These are phyloP conservation scores for Mycena chlorophos DNA, from an alignment of 768 basidiomycete genomes.

Conservation along the genomic window DNA sequence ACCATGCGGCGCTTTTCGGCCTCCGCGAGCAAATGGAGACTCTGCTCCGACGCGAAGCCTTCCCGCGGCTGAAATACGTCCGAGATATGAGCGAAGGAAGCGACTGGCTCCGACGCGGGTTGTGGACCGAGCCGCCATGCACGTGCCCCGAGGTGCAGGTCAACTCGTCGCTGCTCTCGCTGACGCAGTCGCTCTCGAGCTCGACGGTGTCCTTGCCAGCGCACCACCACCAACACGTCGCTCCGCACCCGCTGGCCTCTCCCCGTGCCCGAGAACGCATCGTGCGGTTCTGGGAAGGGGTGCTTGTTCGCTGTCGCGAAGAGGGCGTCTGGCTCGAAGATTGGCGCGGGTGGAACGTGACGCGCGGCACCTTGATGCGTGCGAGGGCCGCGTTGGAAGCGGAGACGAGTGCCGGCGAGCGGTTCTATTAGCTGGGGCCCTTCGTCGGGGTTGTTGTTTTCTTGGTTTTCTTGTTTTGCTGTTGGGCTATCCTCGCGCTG, in stretches of 20 bases:
- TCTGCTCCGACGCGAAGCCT: conserved; percentile 56
- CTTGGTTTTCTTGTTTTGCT: too few relatives aligned
- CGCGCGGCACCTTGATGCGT: conserved; percentile 38
- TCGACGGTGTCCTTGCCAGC: conserved; percentile 1
- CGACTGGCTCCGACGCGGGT: conserved; percentile 48
- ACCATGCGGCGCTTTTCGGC: conserved; percentile 60
- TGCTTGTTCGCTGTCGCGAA: conserved; percentile 50
- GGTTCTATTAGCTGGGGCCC: too few relatives aligned
- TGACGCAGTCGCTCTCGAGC: conserved; percentile 37
- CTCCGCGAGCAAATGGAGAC: conserved; percentile 65
- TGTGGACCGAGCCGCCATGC: conserved; percentile 1
- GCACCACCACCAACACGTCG: neutral
- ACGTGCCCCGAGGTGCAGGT: neutral
- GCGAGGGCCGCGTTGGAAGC: conserved; percentile 14
- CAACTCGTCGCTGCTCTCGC: conserved; percentile 9
- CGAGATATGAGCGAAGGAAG: conserved; percentile 66
- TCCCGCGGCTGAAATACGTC: conserved; percentile 60
- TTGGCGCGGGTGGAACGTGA: conserved; percentile 60
- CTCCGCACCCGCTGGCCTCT: conserved; percentile 17
- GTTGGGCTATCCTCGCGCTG: too few relatives aligned
- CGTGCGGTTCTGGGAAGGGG: conserved; percentile 48
- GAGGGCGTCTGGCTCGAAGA: conserved; percentile 67
- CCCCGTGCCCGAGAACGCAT: conserved; percentile 14
- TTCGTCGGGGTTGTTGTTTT: too few relatives aligned
- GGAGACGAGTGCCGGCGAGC: too few relatives aligned